Evolutionary conservation across 306 rosid genomes (phyloP), one percentile per base, ranked within the genome.

Genomic region (Trichosanthes truncata): DNA sequence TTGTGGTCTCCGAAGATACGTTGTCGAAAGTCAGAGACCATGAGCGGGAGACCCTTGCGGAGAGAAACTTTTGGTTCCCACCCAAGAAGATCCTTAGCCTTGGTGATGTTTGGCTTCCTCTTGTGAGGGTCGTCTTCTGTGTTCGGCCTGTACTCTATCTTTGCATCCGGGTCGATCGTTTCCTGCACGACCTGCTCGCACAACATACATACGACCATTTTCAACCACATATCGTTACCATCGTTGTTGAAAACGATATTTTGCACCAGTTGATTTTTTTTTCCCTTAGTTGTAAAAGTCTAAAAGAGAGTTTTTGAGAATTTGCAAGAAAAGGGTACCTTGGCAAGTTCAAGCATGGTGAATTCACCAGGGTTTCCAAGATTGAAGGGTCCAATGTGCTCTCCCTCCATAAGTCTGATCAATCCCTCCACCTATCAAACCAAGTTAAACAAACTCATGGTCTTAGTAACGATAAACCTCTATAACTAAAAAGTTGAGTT

Each of bases 341-440:
- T 91, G 78, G 99, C 99, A 77, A 95, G 99, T 83, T 95, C 97
- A 68, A 95, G 97, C 99, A 95, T 95, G 73, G 99, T 95, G 87
- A 95, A 95, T 91, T 95, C 99, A 80, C 99, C 99, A 0, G 99
- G 99, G 43, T 95, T 95, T 33, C 99, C 99, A 1, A 95, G 97
- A 83, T 95, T 95, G 88, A 95, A 95, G 66, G 99, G 99, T 67
- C 99, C 99, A 31, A 93, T 97, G 48, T 95, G 97, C 85, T 95
- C 97, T 67, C 99, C 99, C 88, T 93, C 99, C 99, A 95, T 95
- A 6, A 95, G 94, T 67, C 97, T 91, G 85, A 95, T 95, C 79
- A 95, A 84, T 84, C 99, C 99, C 86, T 95, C 99, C 82, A 95
- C 99, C 99, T 95, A 48, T 78, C 26, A 57, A 60, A 67, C 74